Percentiles rank a stretch among this genome's conserved stretches.
Conservation (phyloP, 805 yeast species). For the Candida boleticola region DNA sequence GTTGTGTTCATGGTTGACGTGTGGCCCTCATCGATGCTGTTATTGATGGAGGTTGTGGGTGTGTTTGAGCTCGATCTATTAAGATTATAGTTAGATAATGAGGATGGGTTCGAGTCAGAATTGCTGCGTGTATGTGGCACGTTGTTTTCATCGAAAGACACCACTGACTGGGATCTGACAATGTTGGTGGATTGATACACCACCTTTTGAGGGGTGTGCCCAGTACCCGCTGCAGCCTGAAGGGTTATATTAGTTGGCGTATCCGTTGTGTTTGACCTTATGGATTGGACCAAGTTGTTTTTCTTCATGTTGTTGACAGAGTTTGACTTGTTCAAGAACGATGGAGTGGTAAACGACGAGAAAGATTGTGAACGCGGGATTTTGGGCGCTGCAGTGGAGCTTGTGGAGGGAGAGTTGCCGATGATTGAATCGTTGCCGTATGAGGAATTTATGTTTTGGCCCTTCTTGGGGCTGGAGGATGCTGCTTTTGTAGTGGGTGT, state of each 20-base stretch:
- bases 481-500: constrained; percentile 1
- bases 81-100: constrained; percentile 20
- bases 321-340: constrained; percentile 12
- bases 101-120: constrained; percentile 19
- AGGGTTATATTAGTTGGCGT: constrained; percentile 24
- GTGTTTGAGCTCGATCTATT: constrained; percentile 26
- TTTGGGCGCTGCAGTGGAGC: constrained; percentile 7
- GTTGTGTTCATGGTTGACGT: neutral
- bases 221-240: neutral
- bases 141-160: constrained; percentile 1
- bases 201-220: neutral
- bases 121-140: neutral
- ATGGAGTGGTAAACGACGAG: constrained; percentile 10
- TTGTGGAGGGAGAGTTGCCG: constrained; percentile 1
- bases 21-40: constrained; percentile 5
- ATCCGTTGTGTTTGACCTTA: constrained; percentile 22
- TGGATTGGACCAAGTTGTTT: constrained; percentile 18
- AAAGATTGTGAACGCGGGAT: constrained; percentile 9
- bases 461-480: constrained; percentile 4
- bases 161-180: neutral
- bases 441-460: neutral
- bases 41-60: constrained; percentile 30
- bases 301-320: constrained; percentile 15
- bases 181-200: constrained; percentile 4
- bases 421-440: neutral